Evolutionary conservation across 148 eudicot genomes (phyloP), one percentile per base, ranked within the genome.

Genomic region (Chenopodium berlandieri): DNA sequence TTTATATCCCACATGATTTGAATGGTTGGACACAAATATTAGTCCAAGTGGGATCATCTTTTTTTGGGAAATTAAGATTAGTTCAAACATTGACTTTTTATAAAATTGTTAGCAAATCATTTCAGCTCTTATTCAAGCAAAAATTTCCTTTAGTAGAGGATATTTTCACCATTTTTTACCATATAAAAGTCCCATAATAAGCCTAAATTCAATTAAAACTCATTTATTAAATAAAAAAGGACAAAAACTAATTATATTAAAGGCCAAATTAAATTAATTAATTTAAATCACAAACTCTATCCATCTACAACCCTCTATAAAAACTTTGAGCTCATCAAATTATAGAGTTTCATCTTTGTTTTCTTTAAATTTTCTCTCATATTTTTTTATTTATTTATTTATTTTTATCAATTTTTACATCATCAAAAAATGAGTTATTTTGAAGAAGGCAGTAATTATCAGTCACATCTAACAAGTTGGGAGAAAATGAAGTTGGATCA

Each of bases 401-500:
- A 27, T 27, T 27, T 27, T 27, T 27, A 23, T 13, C 63, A 27
- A 12, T 46, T 50, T 14, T 73, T 19, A 37, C 50, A 40, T 1
- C 50, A 20, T 20, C 31, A 48, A 2, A 34, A 20, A 31, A 82
- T 75, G 84, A 77, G 77, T 71, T 27, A 44, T 3, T 60, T 46
- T 17, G 27, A 1, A 60, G 80, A 82, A 63, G 56, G n/a, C 19
- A 62, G 60, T 46, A 19, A 65, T 9, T 25, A 70, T 46, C 20
- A 50, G 2, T 40, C 27, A 58, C 10, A 52, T 56, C 17, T 82
- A 7, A 12, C 19, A 19, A 64, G 20, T 63, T 77, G 64, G 76
- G 75, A 87, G 75, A 68, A 83, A 71, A 70, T 83, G 70, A 30
- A 70, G 87, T 78, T 88, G 87, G 60, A 81, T 25, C 13, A 74